Conservation (phyloP, 495 filamentous ascomycete species). For the Aspergillus ostianus region DNA sequence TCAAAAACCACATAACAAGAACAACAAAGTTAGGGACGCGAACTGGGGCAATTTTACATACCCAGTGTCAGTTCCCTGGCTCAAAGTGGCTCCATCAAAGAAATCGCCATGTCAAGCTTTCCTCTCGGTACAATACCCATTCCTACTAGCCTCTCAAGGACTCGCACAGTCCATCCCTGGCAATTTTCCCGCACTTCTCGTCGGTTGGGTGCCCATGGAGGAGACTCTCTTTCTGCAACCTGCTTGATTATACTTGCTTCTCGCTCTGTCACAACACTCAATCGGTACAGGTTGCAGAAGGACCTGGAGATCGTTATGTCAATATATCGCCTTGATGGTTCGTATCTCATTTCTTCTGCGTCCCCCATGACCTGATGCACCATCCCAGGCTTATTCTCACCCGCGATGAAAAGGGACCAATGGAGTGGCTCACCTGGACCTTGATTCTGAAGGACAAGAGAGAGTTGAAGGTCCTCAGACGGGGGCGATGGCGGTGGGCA, state of each 20-base stretch:
- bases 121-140: conserved; percentile 16
- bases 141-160: conserved; percentile 20
- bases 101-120: conserved; percentile 21
- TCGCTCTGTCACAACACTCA: conserved; percentile 14
- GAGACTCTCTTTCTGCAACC: conserved; percentile 17
- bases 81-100: conserved; percentile 20
- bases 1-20: too few relatives aligned
- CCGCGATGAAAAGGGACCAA: conserved; percentile 24
- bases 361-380: conserved; percentile 25
- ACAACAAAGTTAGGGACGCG: too few relatives aligned
- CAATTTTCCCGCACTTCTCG: conserved; percentile 24
- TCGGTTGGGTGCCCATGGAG: conserved; percentile 18
- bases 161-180: conserved; percentile 23
- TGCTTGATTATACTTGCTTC: conserved; percentile 11
- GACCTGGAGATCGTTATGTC: conserved; percentile 6
- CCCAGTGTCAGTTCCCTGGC: too few relatives aligned
- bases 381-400: conserved; percentile 18
- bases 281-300: conserved; percentile 11
- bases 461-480: conserved; percentile 17
- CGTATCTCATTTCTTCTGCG: conserved; percentile 23
- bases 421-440: conserved; percentile 19
- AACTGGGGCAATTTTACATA: too few relatives aligned
- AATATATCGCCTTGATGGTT: conserved; percentile 13
- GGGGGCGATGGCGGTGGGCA: neutral
- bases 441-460: conserved; percentile 20